Conservation (phyloP, 2,329 filamentous ascomycete species). For the Cadophora gregata region DNA sequence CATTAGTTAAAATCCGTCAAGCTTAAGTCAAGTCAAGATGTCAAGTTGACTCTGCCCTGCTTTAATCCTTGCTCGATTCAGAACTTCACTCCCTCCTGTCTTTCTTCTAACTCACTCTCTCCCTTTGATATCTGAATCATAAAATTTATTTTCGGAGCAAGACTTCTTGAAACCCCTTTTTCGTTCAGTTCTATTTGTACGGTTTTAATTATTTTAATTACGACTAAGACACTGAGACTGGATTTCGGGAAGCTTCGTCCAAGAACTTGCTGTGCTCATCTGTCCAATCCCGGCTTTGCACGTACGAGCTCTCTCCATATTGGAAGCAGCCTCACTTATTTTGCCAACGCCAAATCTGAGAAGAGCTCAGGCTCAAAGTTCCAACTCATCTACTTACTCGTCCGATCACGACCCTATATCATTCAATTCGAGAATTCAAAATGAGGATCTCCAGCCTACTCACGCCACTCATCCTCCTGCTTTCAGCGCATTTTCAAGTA, state of each 20-base stretch:
- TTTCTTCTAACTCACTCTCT: not conserved
- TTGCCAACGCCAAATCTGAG: not conserved
- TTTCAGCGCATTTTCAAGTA: not conserved
- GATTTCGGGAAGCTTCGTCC: not conserved
- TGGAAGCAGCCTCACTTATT: not conserved
- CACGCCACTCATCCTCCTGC: not conserved
- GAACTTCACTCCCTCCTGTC: not conserved
- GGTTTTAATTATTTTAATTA: not conserved
- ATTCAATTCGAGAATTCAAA: not conserved
- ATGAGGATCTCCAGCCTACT: not conserved
- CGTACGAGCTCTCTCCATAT: conserved; percentile 20
- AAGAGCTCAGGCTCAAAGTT: not conserved
- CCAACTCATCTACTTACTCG: not conserved
- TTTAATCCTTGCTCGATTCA: conserved; percentile 6
- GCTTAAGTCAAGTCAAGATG: not conserved
- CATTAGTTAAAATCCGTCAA: not conserved
- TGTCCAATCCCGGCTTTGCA: conserved; percentile 21
- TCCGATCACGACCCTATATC: not conserved
- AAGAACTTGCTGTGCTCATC: not conserved
- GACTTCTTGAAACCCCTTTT: not conserved
- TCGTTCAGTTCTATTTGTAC: not conserved
- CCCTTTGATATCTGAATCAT: not conserved
- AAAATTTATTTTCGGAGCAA: not conserved
- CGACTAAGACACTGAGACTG: not conserved
- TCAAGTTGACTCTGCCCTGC: conserved; percentile 6